phyloP scores from a whole-genome alignment of 192 early-diverging fungal genomes.

The Obelidium mucronatum region DNA sequence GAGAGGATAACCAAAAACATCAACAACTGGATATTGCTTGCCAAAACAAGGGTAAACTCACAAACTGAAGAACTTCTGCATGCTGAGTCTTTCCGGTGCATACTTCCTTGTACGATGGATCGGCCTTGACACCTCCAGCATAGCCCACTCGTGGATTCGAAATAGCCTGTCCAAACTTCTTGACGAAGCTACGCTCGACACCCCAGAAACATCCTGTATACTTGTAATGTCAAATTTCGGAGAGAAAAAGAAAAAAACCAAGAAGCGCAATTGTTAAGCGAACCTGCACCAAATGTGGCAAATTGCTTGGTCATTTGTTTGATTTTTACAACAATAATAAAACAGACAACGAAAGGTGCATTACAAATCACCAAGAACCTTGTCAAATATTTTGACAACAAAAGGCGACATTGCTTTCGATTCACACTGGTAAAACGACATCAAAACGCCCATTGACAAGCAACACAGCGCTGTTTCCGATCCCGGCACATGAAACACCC shows the following conservation, averaged over 20 bases:
- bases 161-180: slow-evolving; percentile 6
- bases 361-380: slow-evolving; percentile 51
- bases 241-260: not conserved
- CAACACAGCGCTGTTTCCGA: slow-evolving; percentile 71
- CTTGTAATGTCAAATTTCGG: not conserved
- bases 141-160: slow-evolving; percentile 18
- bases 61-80: slow-evolving; percentile 17
- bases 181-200: slow-evolving; percentile 37
- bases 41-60: too few species aligned
- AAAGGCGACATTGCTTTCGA: slow-evolving; percentile 48
- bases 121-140: not conserved
- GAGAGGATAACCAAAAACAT: too few species aligned
- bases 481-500: slow-evolving; percentile 62
- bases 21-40: too few species aligned
- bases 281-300: not conserved
- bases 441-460: slow-evolving; percentile 72
- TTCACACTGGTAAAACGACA: slow-evolving; percentile 66
- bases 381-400: slow-evolving; percentile 53
- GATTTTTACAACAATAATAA: not conserved
- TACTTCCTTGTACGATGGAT: slow-evolving; percentile 19
- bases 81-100: slow-evolving; percentile 23
- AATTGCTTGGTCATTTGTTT: not conserved
- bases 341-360: not conserved
- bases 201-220: slow-evolving; percentile 95
- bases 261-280: not conserved